Evolutionary conservation across 1,284 basidiomycete genomes (phyloP), one percentile per base, ranked within the genome.

Genomic region (Cystobasidium slooffiae): DNA sequence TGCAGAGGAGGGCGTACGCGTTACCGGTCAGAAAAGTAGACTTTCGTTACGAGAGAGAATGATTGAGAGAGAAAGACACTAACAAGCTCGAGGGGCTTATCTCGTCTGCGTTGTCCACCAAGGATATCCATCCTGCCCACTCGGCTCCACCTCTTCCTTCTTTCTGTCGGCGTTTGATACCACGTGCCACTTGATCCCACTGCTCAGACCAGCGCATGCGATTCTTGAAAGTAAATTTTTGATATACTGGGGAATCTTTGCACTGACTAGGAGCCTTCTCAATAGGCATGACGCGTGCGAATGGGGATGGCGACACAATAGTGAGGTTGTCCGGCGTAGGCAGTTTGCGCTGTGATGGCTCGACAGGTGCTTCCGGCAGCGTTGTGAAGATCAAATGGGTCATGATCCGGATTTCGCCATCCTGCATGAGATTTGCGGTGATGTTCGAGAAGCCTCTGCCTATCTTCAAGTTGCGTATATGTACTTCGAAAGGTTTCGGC

Each of bases 311-410:
- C 10, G 39, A 47, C 6, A 55, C 62, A 39, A 73, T 44, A 41
- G 70, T 73, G 10, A 73, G 44, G 24, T 47, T 44, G 12, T 49
- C 51, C 24, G 70, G 70, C 12, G 62, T 73, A 47, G 70, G 70
- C 18, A 73, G 20, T 31, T 73, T 62, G 9, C 51, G 64, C 39
- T 55, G 49, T n/a, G 64, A 51, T 18, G 58, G 41, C 16, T 56
- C 52, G 41, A 24, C 43, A n/a, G 70, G 70, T 14, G 70, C 44
- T 46, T 73, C 70, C 16, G 62, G 70, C 43, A 73, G 62, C 3
- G 49, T 55, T n/a, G 70, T 73, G 22, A 73, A 73, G 14, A 73
- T 73, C 12, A 73, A 63, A 63, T 73, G 70, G 39, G 70, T 65
- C 52, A 66, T 73, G 10, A 73, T 73, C 12, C 70, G 70, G n/a